A percentile compares a stretch with the other conserved stretches of the same genome.
Evolutionary conservation across 2,329 filamentous ascomycete genomes (phyloP).

Genomic region (Canariomyces notabilis): DNA sequence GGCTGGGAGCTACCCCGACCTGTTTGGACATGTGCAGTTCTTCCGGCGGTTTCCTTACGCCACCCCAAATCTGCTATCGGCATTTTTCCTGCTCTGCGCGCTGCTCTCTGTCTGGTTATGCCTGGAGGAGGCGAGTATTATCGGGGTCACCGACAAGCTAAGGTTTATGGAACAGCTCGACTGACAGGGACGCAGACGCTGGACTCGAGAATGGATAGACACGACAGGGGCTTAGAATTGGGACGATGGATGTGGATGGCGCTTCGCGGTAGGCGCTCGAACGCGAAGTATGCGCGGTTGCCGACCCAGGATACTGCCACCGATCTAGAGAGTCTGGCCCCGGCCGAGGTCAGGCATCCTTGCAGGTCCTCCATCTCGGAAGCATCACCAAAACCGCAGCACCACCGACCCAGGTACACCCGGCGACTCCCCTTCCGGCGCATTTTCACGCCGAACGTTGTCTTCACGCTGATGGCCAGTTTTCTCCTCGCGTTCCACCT

Average conservation of each 20-base stretch:
- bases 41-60: constrained; percentile 50
- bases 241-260: constrained; percentile 33
- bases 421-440: constrained; percentile 47
- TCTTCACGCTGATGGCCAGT: constrained; percentile 55
- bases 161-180: not conserved
- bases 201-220: constrained; percentile 38
- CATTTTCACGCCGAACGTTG: constrained; percentile 52
- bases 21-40: constrained; percentile 44
- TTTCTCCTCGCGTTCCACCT: constrained; percentile 69
- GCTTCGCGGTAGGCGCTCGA: constrained; percentile 15
- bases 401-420: constrained; percentile 36
- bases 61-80: constrained; percentile 49
- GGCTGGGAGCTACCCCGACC: constrained; percentile 36
- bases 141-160: not conserved
- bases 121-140: constrained; percentile 42
- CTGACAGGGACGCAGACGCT: constrained; percentile 35
- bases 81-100: constrained; percentile 41
- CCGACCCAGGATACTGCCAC: constrained; percentile 29
- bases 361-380: constrained; percentile 7
- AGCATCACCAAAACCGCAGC: constrained; percentile 1
- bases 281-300: constrained; percentile 32
- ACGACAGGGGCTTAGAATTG: constrained; percentile 40
- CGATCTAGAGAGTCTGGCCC: constrained; percentile 30
- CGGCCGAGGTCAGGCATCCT: constrained; percentile 11
- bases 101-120: constrained; percentile 44